Evolutionary conservation across 768 basidiomycete species (phyloP), one percentile per base, ranked within the genome.

Genomic region (Mycena amicta): DNA sequence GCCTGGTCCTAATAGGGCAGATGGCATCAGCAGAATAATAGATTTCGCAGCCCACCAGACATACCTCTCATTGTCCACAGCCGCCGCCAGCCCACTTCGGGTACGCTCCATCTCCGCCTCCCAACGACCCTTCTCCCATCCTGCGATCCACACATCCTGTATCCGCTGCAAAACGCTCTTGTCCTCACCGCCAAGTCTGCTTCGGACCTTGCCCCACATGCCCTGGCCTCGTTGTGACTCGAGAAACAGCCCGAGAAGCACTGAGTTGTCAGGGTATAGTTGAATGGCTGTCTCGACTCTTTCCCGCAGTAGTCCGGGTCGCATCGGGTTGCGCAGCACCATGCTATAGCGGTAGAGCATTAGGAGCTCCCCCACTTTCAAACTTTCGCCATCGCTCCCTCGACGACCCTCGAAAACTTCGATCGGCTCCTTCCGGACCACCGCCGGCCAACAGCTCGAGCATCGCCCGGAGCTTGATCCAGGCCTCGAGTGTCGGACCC

Each of bases 111-210:
- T 71, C 70, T 93, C 90, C 50, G 74, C 77, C 49, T 78, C 74
- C 90, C 91, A 92, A 33, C 85, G 77, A 2, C 86, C 84, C 66
- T 75, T 81, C 70, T 90, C 87, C 90, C 90, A 92, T n/a, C 87
- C 81, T 11, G 85, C 83, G 2, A 90, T 75, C 91, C 92, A 93
- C 0, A 91, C 83, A 64, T 93, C 90, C 60, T 83, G 78, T 3
- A 83, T 72, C 55, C 87, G 75, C 67, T 89, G 75, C 39, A 78
- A 71, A 15, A 92, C 74, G 55, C 78, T 80, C 69, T 89, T 91
- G 56, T 79, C 75, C 53, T 70, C 73, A 53, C 84, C 84, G 1
- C 86, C 83, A 30, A 89, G 64, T 52, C 83, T 76, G 16, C 74
- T 70, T 57, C 87, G 74, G 29, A 92, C 83, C 25, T 83, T 78